Base-by-base conservation (phyloP, 169 alveolate genomes). In the Cryptosporidium ubiquitum region DNA sequence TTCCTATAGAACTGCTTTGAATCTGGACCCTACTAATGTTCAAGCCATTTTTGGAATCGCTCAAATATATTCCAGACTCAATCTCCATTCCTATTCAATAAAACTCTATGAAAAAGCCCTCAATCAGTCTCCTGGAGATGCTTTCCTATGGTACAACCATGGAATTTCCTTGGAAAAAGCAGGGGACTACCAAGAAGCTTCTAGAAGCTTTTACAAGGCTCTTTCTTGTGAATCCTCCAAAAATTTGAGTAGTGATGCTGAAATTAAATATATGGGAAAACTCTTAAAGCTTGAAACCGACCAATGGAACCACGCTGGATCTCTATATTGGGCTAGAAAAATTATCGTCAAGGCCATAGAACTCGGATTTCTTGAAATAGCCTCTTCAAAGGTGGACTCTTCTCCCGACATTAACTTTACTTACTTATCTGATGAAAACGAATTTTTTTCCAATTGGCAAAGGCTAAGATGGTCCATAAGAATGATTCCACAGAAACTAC, bases 401-500 rank as follows among this genome's bases (percentile, higher is more conserved):
- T 14, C 26, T 20, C 16, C 12, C 29, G 73, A 66, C 5, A 6
- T 12, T 10, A 49, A 33, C 64, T 70, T 18, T 18, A 5, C 42
- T 16, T 51, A 5, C 64, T 10, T 44, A 20, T 12, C 37, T 4
- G 85, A 73, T 9, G 89, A 79, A 61, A 61, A 49, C 26, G 69
- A 79, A 7, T 26, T 60, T n/a, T 74, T 58, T 39, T 64, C 69
- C 37, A 69, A 79, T 33, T 79, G 89, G 89, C 75, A 79, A 23
- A 79, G 69, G 26, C 68, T 79, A 29, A 58, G 89, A 42, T 79
- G 89, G 89, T 61, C 89, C 68, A 47, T 79, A 16, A 35, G 68
- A 23, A 60, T 79, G 73, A 47, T 79, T 49, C 89, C 89, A 10
- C 89, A 79, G 40, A 79, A 79, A 33, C 89, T 79, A n/a, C 89